Evolutionary conservation across 2,329 filamentous ascomycete genomes (phyloP).

Genomic region (Chrysoporthe austroafricana): DNA sequence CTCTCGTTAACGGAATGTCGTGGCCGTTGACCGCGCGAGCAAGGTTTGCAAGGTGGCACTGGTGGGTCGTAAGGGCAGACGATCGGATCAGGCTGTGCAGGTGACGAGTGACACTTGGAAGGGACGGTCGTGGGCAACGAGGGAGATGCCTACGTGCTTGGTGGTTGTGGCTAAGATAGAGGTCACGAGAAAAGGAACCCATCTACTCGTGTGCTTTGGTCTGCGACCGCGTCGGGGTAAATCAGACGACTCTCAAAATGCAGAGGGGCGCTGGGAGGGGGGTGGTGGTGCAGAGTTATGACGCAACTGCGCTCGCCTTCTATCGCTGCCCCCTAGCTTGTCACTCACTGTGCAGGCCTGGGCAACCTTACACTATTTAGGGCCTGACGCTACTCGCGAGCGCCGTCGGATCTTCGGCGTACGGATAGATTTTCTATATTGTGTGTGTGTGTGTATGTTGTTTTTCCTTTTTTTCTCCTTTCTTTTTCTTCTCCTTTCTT

Average conservation of each 20-base stretch:
- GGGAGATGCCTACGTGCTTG: not conserved
- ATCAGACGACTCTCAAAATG: not conserved
- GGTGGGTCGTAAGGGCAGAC: not conserved
- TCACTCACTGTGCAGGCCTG: too few species aligned
- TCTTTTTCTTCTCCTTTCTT: too few species aligned
- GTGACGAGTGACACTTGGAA: not conserved
- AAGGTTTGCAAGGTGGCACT: not conserved
- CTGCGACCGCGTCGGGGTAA: not conserved
- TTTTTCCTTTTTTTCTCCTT: not conserved
- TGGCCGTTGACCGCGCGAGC: not conserved
- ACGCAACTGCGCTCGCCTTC: slow-evolving; percentile 1
- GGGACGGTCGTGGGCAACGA: not conserved
- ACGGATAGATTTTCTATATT: not conserved
- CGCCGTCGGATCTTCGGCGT: not conserved
- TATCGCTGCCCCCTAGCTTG: too few species aligned
- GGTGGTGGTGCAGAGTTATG: not conserved
- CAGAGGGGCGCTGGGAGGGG: not conserved
- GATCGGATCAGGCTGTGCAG: slow-evolving; percentile 1
- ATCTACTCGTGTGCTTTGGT: not conserved
- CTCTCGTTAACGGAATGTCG: not conserved
- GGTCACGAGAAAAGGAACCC: not conserved
- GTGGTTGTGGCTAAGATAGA: not conserved
- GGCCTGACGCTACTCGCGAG: not conserved
- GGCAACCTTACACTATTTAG: too few species aligned
- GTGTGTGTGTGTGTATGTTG: too few species aligned